A percentile compares a stretch with the other conserved stretches of the same genome.
Evolutionary conservation across 2,329 filamentous ascomycete genomes (phyloP).

Genomic region (Tolypocladium album): DNA sequence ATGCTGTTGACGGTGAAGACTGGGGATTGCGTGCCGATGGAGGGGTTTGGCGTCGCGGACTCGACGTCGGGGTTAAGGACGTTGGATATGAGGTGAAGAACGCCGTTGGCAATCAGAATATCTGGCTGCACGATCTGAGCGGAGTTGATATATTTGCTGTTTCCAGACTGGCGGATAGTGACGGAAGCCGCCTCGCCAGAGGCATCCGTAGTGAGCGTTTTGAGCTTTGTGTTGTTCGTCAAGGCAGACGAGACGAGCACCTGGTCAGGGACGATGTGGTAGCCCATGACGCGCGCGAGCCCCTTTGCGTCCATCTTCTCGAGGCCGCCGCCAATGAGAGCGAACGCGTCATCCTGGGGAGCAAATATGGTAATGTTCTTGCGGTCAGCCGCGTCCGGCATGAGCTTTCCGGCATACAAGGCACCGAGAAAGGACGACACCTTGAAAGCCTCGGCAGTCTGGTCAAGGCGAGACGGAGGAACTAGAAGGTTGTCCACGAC

Average conservation of each 20-base stretch:
- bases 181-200: slow-evolving; percentile 28
- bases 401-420: slow-evolving; percentile 19
- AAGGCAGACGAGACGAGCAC: slow-evolving; percentile 39
- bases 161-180: slow-evolving; percentile 26
- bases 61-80: slow-evolving; percentile 33
- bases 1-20: slow-evolving; percentile 43
- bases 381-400: slow-evolving; percentile 29
- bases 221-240: slow-evolving; percentile 16
- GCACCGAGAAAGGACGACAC: slow-evolving; percentile 27
- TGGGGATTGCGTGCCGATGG: slow-evolving; percentile 29
- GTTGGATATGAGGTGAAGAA: slow-evolving; percentile 46
- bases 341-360: slow-evolving; percentile 50
- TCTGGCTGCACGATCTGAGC: slow-evolving; percentile 42
- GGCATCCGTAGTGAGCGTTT: slow-evolving; percentile 25
- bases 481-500: slow-evolving; percentile 40
- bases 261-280: slow-evolving; percentile 51
- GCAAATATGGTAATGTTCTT: slow-evolving; percentile 51
- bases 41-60: slow-evolving; percentile 23
- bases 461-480: slow-evolving; percentile 34
- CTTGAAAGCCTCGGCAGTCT: slow-evolving; percentile 37
- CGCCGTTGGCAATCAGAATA: slow-evolving; percentile 44
- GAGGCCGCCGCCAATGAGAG: slow-evolving; percentile 41
- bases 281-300: slow-evolving; percentile 44
- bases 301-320: slow-evolving; percentile 33
- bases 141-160: slow-evolving; percentile 40